Evolutionary conservation across 257 asterid species (phyloP), one percentile per base, ranked within the genome.

Genomic region (Ehretia macrophylla): DNA sequence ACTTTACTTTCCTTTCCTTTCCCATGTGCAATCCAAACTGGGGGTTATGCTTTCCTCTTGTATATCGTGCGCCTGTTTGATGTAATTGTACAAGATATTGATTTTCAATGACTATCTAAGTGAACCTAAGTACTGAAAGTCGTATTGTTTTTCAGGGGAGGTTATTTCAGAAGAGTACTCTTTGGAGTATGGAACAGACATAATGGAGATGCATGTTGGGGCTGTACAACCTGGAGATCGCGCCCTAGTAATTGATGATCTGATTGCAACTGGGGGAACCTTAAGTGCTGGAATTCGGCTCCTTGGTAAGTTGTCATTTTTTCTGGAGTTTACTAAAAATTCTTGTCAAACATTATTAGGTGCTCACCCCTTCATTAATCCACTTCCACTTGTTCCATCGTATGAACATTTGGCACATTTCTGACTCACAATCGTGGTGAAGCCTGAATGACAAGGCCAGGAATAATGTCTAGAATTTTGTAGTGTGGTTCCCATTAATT

Each of bases 231-330:
- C 85, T 32, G 95, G 98, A 74, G 98, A 91, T 55, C 84, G 90
- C 23, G 96, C 90, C 0, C 62, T 91, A 48, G 56, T 91, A 42
- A 89, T 91, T 3, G 98, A 91, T 76, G 98, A 90, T 78, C 94
- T 90, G 51, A 87, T 90, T 75, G 98, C 98, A 45, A 87, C 98
- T 45, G 98, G 96, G 46, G 98, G 98, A 55, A 88, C 98, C 75
- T 79, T 91, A 62, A 42, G 49, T 73, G 98, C 98, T 69, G 98
- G 95, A 18, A 81, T 88, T 49, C 80, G 88, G 74, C 81, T 91
- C 39, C 94, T 91, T 58, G 98, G 98, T 91, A 80, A 12, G 63
- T 5, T 69, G 48, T 57, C 51, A 4, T 56, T 59, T 22, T 60
- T 51, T 11, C 37, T 44, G 55, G 17, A 38, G 6, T 60, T 44